These are phyloP conservation scores for Eucalyptus regnans DNA, from an alignment of 345 rosid species.

Conservation along the genomic window DNA sequence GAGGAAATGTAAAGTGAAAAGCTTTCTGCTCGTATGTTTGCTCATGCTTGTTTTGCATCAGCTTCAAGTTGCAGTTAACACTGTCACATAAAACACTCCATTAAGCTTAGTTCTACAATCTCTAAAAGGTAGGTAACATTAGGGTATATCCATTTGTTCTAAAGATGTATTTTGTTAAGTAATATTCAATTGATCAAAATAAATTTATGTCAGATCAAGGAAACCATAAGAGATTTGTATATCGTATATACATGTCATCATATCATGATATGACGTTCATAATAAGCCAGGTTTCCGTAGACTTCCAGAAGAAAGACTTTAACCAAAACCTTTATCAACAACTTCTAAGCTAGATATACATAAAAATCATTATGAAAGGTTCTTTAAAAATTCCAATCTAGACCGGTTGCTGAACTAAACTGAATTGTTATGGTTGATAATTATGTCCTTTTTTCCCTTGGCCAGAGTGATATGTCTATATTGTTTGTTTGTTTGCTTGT, in stretches of 20 bases:
- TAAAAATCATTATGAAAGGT: neutral
- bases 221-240: neutral
- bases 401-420: neutral
- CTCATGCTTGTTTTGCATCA: neutral
- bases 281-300: neutral
- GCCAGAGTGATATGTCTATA: too few species aligned
- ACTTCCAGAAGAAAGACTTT: fast-evolving
- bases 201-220: neutral
- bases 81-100: neutral
- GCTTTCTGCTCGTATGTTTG: neutral
- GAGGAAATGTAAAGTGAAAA: neutral
- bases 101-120: neutral
- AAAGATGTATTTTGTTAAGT: too few species aligned
- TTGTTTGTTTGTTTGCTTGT: too few species aligned
- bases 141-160: neutral
- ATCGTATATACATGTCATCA: neutral
- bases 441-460: neutral
- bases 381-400: neutral
- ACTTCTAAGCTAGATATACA: neutral
- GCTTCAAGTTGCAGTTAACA: neutral
- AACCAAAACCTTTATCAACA: neutral
- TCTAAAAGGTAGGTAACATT: neutral
- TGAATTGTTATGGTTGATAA: neutral
- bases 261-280: neutral
- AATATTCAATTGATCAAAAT: fast-evolving